Conservation (phyloP, 1,284 basidiomycete species). For the Pyrrhoderma noxium region DNA sequence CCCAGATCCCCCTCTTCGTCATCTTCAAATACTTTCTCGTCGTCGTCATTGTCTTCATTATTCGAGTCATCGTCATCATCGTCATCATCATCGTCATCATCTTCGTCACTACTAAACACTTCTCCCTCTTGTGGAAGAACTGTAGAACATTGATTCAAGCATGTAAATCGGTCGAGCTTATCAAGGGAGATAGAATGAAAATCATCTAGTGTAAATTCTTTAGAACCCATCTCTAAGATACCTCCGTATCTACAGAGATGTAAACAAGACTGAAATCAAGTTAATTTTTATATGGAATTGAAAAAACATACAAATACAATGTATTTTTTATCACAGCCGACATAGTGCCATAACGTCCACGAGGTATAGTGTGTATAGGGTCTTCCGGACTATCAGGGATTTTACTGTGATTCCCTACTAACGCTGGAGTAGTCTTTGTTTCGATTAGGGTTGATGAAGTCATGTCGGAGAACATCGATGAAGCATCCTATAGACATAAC, state of each 20-base stretch:
- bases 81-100: constrained; percentile 46
- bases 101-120: constrained; percentile 47
- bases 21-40: constrained; percentile 27
- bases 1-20: constrained; percentile 19
- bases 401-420: too few relatives aligned
- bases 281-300: background rate
- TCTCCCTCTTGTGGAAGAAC: constrained; percentile 55
- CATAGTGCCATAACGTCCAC: constrained; percentile 90
- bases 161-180: constrained; percentile 71
- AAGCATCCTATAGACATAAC: too few relatives aligned
- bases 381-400: constrained; percentile 51
- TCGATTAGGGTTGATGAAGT: too few relatives aligned
- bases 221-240: constrained; percentile 73
- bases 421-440: too few relatives aligned
- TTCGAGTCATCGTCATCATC: constrained; percentile 42
- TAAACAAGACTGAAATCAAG: background rate
- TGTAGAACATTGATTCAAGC: constrained; percentile 61
- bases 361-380: constrained; percentile 61
- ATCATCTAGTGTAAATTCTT: constrained; percentile 83
- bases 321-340: constrained; percentile 81
- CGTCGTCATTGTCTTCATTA: constrained; percentile 29
- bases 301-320: constrained; percentile 67
- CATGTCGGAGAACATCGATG: too few relatives aligned
- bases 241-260: constrained; percentile 65
- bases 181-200: constrained; percentile 74